phyloP scores from a whole-genome alignment of 805 yeast species.

The Debaryomyces castellii region DNA sequence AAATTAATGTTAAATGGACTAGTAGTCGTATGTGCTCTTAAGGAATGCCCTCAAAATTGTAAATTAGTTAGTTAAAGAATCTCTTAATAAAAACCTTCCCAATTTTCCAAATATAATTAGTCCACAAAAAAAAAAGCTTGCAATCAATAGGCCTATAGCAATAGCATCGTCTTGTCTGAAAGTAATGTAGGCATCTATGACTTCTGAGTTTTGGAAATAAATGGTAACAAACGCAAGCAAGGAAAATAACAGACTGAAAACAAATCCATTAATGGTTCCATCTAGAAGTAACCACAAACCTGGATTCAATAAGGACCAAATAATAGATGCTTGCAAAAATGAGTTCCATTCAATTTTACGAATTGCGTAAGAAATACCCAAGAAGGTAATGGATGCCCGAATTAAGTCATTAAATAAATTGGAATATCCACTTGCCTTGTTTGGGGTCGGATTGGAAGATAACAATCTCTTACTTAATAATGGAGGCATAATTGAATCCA shows the following conservation, averaged over 20 bases:
- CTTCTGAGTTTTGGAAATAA: constrained; percentile 26
- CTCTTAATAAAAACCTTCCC: constrained; percentile 53
- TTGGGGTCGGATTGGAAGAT: constrained; percentile 39
- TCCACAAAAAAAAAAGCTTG: constrained; percentile 66
- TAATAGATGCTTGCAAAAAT: constrained; percentile 59
- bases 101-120: constrained; percentile 66
- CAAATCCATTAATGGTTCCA: constrained; percentile 54
- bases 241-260: constrained; percentile 36
- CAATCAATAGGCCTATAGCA: constrained; percentile 54
- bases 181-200: constrained; percentile 14
- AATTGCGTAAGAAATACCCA: constrained; percentile 72
- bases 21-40: neutral
- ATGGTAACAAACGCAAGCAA: constrained; percentile 29
- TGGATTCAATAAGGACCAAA: constrained; percentile 63
- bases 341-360: constrained; percentile 70
- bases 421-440: constrained; percentile 18
- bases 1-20: neutral
- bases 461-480: constrained; percentile 30
- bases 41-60: too few species aligned
- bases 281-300: constrained; percentile 68
- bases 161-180: constrained; percentile 23
- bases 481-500: constrained; percentile 34
- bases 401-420: constrained; percentile 36
- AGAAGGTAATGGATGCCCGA: constrained; percentile 54
- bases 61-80: neutral